A percentile compares a stretch with the other conserved stretches of the same genome.
Conservation (phyloP, 75 land plant species). For the Picea glauca region DNA sequence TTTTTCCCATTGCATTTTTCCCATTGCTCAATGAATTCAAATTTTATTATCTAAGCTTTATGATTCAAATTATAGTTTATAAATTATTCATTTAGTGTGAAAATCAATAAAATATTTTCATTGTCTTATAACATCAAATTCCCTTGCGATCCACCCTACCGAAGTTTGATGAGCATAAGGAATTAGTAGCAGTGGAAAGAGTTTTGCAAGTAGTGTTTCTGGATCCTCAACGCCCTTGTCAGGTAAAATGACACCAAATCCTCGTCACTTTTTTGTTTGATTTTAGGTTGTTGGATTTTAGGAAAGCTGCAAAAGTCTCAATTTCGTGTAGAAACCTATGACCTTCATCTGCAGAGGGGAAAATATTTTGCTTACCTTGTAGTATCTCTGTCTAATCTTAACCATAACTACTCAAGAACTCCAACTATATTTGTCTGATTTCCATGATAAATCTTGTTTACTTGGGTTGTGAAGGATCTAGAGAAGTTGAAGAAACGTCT, state of each 20-base stretch:
- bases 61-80: background rate
- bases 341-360: background rate
- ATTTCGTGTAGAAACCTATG: slow-evolving; percentile 1
- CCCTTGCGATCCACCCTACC: background rate
- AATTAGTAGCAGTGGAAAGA: slow-evolving; percentile 73
- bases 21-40: background rate
- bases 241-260: slow-evolving; percentile 32
- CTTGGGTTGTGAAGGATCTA: slow-evolving; percentile 43
- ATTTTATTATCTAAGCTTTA: background rate
- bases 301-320: background rate
- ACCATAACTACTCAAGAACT: background rate
- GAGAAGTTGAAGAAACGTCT: slow-evolving; percentile 78
- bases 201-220: slow-evolving; percentile 77
- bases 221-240: slow-evolving; percentile 61
- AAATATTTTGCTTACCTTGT: background rate
- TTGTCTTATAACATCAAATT: background rate
- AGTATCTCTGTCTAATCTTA: background rate
- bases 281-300: background rate
- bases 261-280: background rate
- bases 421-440: background rate
- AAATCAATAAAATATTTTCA: background rate
- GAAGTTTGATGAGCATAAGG: slow-evolving; percentile 92
- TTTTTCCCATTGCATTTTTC: background rate
- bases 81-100: background rate
- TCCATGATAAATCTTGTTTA: background rate